These are phyloP conservation scores for Phellopilus nigrolimitatus DNA, from an alignment of 1,284 basidiomycete genomes.

Conservation along the genomic window DNA sequence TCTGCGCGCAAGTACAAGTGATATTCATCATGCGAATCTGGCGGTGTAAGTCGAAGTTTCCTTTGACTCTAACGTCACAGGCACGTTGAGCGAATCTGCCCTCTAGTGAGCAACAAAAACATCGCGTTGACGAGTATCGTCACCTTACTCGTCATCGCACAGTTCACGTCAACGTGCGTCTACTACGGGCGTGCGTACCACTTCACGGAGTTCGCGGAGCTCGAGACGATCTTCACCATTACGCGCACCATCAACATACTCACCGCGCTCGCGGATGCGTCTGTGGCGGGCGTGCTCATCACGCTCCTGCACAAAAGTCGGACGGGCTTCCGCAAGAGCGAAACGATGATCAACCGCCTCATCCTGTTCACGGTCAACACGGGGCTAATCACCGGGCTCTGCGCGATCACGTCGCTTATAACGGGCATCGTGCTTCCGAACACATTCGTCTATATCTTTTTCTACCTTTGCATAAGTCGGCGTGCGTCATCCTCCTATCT, in stretches of 20 bases:
- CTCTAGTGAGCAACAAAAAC: slow-evolving; percentile 4
- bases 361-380: slow-evolving; percentile 9
- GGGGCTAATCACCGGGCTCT: slow-evolving; percentile 8
- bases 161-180: not conserved
- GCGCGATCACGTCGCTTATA: slow-evolving; percentile 6
- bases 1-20: not conserved
- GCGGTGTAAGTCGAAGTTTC: slow-evolving; percentile 5
- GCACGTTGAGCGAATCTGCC: not conserved
- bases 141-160: not conserved
- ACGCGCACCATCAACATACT: not conserved
- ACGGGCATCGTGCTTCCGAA: not conserved
- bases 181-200: not conserved
- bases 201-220: not conserved
- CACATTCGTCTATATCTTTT: slow-evolving; percentile 2
- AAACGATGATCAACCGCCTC: slow-evolving; percentile 7
- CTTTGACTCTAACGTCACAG: not conserved
- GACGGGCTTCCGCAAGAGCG: slow-evolving; percentile 2
- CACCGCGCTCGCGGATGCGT: not conserved
- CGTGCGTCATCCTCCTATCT: not conserved
- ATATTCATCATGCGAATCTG: slow-evolving; percentile 6
- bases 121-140: not conserved
- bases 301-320: not conserved
- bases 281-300: slow-evolving; percentile 2
- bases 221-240: not conserved
- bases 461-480: not conserved